These are phyloP conservation scores for Xylaria sp. DNA, from an alignment of 2,329 filamentous ascomycete genomes.

Conservation along the genomic window DNA sequence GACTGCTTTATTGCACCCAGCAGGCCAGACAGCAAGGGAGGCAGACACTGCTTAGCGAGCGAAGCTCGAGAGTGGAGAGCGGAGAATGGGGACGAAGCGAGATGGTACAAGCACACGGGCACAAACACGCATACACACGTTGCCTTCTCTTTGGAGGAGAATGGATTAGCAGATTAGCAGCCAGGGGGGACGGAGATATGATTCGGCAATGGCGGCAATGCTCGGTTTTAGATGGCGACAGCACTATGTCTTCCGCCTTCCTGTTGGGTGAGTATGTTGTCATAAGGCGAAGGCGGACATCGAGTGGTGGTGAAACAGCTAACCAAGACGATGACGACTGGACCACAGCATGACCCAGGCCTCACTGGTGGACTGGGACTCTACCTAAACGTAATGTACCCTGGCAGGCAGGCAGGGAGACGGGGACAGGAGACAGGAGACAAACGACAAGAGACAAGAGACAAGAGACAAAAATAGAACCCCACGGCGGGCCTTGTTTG, in stretches of 20 bases:
- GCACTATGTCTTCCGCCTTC: slow-evolving; percentile 27
- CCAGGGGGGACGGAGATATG: slow-evolving; percentile 14
- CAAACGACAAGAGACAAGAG: not conserved
- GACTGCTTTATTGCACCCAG: slow-evolving; percentile 19
- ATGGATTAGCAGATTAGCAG: slow-evolving; percentile 18
- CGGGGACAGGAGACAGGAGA: not conserved
- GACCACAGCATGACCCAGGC: slow-evolving; percentile 13
- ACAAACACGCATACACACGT: slow-evolving; percentile 16
- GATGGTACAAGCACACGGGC: slow-evolving; percentile 25
- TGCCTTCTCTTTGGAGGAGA: slow-evolving; percentile 17
- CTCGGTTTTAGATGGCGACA: slow-evolving; percentile 24
- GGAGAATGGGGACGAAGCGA: slow-evolving; percentile 2
- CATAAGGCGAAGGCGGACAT: slow-evolving; percentile 13
- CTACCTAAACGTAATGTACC: no score
- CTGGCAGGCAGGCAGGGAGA: no score
- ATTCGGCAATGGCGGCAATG: slow-evolving; percentile 30
- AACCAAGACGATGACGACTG: slow-evolving; percentile 7
- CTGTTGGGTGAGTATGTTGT: slow-evolving; percentile 5
- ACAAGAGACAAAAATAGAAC: no score
- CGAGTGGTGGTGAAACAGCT: slow-evolving; percentile 15
- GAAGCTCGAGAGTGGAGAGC: not conserved
- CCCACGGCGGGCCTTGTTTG: no score
- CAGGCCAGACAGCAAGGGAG: slow-evolving; percentile 12
- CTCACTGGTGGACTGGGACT: slow-evolving; percentile 12
- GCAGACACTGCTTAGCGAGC: slow-evolving; percentile 11